Evolutionary conservation across 192 early-diverging fungal genomes (phyloP).

Genomic region (Allomyces macrogynus): DNA sequence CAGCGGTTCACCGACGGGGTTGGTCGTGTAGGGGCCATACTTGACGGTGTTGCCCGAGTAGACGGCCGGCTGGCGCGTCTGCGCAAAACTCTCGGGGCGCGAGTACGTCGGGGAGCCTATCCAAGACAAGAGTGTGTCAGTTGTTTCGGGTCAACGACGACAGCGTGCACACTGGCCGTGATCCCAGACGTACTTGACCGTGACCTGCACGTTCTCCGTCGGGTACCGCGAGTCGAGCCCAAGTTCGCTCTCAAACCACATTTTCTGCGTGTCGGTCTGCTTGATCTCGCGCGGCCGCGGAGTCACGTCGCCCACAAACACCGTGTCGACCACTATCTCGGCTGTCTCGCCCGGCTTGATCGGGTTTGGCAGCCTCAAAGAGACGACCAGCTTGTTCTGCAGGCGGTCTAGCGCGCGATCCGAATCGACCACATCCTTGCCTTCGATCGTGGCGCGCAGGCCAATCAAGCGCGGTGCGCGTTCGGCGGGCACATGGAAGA

Average conservation of each 20-base stretch:
- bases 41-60: slow-evolving; percentile 27
- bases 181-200: background rate
- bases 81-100: too few relatives aligned
- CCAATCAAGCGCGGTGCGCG: too few relatives aligned
- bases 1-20: slow-evolving; percentile 10
- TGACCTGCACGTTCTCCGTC: background rate
- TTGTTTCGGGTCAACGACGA: too few relatives aligned
- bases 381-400: too few relatives aligned
- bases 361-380: too few relatives aligned
- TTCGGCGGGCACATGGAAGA: background rate
- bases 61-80: too few relatives aligned
- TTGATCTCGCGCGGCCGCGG: background rate
- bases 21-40: slow-evolving; percentile 36
- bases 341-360: background rate
- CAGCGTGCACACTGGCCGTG: background rate
- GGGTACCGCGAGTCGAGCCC: background rate
- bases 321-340: background rate
- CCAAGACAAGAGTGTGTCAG: too few relatives aligned
- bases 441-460: too few relatives aligned
- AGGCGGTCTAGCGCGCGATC: too few relatives aligned
- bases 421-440: too few relatives aligned
- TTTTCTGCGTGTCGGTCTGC: background rate
- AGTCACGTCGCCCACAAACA: background rate
- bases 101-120: too few relatives aligned
- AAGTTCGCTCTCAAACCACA: too few relatives aligned